Base-by-base conservation (phyloP, 164 flowering plant species). In the Magnolia sinica region DNA sequence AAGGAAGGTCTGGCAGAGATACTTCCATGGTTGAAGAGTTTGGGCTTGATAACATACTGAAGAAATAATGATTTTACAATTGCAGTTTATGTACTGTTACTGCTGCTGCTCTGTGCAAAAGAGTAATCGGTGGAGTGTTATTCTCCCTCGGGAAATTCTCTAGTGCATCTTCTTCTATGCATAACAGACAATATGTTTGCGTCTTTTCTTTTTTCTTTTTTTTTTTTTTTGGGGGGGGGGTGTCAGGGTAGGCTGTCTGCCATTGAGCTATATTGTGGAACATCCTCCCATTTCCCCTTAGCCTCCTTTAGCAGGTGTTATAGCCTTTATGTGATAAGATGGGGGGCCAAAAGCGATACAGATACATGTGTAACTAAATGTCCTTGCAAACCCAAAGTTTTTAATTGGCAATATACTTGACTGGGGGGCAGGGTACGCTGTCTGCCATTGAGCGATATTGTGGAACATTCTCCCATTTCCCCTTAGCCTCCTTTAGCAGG, bases 1-100 rank as follows among this genome's bases (percentile, higher is more conserved):
- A 85, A 84, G 81, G 98, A 93, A 68, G 98, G 97, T 73, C 82
- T 95, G 4, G 82, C 63, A 19, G 98, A 91, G 83, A 78, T 92
- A 74, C 87, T 95, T 20, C 89, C 91, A 45, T 93, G 97, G 98
- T 80, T 95, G 87, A 93, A 92, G 87, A 89, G 82, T 81, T 81
- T 82, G 81, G 89, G 91, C 49, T 76, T 81, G 59, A 93, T 95
- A 73, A 86, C 85, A 55, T 95, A 89, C 79, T 93, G 73, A 82
- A 23, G 6, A 65, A 63, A 23, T n/a, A 37, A 37, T 37, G 7
- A 4, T 37, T 37, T 4, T 37, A 37, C 45, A 37, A 5, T 4
- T 37, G 45, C 4, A 37, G 45, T 37, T 14, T 19, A 11, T 59
- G 64, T 58, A 58, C 18, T 58, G 63, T 10, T 58, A 65, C 68